Percentiles rank a stretch among this genome's conserved stretches.
Conservation (phyloP, 768 basidiomycete species). For the Boletus sp. region DNA sequence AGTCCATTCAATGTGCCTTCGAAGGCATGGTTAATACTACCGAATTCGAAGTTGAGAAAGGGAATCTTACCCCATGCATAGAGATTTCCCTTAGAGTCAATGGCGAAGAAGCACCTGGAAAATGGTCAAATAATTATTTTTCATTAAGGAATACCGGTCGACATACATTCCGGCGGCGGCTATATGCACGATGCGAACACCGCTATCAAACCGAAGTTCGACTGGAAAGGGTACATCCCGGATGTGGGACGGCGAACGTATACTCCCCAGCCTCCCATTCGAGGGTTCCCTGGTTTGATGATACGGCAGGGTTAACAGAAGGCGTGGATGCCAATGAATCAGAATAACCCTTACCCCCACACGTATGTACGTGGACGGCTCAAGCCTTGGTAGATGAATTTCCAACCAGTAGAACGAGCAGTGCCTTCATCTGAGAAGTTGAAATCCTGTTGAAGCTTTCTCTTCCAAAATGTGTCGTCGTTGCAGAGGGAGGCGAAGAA, state of each 20-base stretch:
- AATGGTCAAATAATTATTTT: not conserved
- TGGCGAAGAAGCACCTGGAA: conserved; percentile 82
- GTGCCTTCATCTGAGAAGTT: conserved; percentile 73
- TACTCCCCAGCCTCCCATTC: conserved; percentile 64
- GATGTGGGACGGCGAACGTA: conserved; percentile 29
- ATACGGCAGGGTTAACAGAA: not conserved
- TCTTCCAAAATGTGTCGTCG: conserved; percentile 81
- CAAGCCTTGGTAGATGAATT: conserved; percentile 73
- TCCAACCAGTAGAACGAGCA: conserved; percentile 77
- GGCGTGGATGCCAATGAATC: not conserved
- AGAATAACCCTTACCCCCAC: conserved; percentile 53
- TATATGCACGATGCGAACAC: conserved; percentile 64
- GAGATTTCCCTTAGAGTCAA: conserved; percentile 71
- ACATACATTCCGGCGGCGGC: conserved; percentile 82
- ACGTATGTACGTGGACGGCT: conserved; percentile 50
- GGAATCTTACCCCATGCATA: conserved; percentile 73
- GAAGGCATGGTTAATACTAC: conserved; percentile 1
- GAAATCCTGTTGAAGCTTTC: conserved; percentile 65
- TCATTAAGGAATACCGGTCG: not conserved
- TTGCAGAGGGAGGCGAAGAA: conserved; percentile 58
- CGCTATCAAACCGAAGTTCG: conserved; percentile 53
- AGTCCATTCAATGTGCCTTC: conserved; percentile 62
- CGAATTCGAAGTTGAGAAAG: not conserved
- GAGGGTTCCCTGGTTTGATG: conserved; percentile 47
- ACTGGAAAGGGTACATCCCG: conserved; percentile 61